Evolutionary conservation across 2,329 filamentous ascomycete species (phyloP).

Genomic region (Fusarium sp.): DNA sequence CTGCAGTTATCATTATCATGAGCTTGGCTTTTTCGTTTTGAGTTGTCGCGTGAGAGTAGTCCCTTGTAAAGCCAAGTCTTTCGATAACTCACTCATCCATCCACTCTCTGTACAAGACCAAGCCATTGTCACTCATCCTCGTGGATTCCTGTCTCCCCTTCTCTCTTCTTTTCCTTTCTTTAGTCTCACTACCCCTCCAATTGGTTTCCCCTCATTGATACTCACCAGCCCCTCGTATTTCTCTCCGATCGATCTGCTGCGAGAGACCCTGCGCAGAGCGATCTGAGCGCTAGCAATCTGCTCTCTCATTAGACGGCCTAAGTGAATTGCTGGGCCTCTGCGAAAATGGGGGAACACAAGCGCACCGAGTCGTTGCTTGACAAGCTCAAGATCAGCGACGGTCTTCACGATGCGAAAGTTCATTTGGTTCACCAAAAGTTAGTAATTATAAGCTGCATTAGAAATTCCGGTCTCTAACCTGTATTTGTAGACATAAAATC

Average conservation of each 20-base stretch:
- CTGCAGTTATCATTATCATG: neutral
- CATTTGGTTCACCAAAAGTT: constrained; percentile 70
- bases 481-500: constrained; percentile 60
- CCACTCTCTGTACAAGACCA: constrained; percentile 3
- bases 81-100: neutral
- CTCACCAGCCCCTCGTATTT: constrained; percentile 9
- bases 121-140: constrained; percentile 19
- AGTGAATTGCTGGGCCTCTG: constrained; percentile 13
- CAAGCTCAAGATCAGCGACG: constrained; percentile 63
- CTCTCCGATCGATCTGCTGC: constrained; percentile 21
- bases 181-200: constrained; percentile 18
- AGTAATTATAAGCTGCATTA: constrained; percentile 16
- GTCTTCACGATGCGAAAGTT: constrained; percentile 69
- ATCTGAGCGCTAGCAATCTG: constrained; percentile 1
- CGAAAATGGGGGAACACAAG: constrained; percentile 48
- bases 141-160: neutral
- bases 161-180: neutral
- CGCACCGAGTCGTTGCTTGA: constrained; percentile 51
- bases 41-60: constrained; percentile 31
- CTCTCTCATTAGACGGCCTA: constrained; percentile 12
- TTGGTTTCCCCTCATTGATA: constrained; percentile 23
- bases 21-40: constrained; percentile 9
- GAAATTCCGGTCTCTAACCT: constrained; percentile 6
- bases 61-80: constrained; percentile 30
- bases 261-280: constrained; percentile 2